Evolutionary conservation across 2,329 filamentous ascomycete species (phyloP).

Genomic region (Paecilomyces variotii): DNA sequence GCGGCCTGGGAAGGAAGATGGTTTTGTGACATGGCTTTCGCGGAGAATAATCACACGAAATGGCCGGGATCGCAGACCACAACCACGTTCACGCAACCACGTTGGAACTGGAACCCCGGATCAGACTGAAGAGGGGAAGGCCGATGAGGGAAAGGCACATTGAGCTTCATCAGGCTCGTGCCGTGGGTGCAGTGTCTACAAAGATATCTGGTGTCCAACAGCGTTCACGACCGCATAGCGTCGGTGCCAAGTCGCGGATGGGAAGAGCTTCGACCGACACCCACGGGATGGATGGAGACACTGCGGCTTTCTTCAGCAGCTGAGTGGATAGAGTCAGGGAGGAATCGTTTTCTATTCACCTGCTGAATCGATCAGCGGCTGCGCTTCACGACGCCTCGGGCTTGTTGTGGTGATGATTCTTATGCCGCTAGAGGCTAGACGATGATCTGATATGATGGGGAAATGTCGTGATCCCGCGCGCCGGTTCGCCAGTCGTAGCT

Average conservation of each 20-base stretch:
- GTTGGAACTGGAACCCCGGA: background rate
- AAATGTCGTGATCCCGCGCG: conserved; percentile 35
- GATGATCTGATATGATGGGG: conserved; percentile 37
- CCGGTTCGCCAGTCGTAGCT: conserved; percentile 19
- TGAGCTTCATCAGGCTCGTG: background rate
- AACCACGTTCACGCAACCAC: background rate
- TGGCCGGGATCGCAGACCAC: background rate
- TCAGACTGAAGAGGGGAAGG: background rate
- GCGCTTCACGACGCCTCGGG: conserved; percentile 1
- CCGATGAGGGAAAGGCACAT: background rate
- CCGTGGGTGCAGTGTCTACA: background rate
- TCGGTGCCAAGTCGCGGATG: background rate
- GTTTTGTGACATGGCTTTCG: conserved; percentile 1
- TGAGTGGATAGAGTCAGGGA: background rate
- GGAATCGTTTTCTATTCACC: background rate
- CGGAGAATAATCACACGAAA: background rate
- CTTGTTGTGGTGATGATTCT: conserved; percentile 13
- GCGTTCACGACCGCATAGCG: background rate
- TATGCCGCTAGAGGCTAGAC: conserved; percentile 16
- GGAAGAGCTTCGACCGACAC: background rate
- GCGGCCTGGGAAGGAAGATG: conserved; percentile 1
- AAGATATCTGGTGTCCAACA: background rate
- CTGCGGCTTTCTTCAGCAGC: background rate
- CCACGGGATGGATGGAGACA: background rate
- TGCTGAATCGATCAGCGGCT: background rate